A percentile compares a stretch with the other conserved stretches of the same genome.
Evolutionary conservation across 768 basidiomycete genomes (phyloP).

Genomic region (Postia placenta): DNA sequence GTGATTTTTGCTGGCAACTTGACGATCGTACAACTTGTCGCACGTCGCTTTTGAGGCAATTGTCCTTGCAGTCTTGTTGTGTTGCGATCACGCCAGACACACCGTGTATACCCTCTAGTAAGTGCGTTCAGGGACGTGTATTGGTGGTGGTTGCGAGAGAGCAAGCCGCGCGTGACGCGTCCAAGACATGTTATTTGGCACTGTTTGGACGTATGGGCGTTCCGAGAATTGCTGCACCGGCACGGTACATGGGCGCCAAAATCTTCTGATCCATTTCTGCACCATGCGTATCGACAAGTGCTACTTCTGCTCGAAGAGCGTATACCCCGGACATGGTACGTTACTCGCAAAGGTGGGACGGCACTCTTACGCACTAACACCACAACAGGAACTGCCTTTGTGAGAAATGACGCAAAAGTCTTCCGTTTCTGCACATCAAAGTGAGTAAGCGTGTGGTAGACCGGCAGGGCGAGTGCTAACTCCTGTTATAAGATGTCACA

Average conservation of each 20-base stretch:
- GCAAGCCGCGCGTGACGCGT: too few species aligned
- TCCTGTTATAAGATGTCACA: conserved; percentile 72
- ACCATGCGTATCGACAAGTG: conserved; percentile 95
- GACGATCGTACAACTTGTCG: too few species aligned
- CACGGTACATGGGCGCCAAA: not conserved
- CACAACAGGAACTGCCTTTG: conserved; percentile 78
- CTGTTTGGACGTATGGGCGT: conserved; percentile 7
- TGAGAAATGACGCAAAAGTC: conserved; percentile 96
- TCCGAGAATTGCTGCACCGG: not conserved
- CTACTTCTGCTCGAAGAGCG: conserved; percentile 95
- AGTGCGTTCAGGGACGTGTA: too few species aligned
- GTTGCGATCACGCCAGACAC: too few species aligned
- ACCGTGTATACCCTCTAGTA: too few species aligned
- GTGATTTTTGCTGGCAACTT: too few species aligned
- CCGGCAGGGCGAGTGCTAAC: conserved; percentile 3
- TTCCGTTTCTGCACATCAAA: conserved; percentile 98
- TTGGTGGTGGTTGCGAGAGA: too few species aligned
- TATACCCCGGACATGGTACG: conserved; percentile 94
- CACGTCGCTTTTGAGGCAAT: too few species aligned
- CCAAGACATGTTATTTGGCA: conserved; percentile 7
- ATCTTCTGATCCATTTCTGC: not conserved
- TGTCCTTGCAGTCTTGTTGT: too few species aligned
- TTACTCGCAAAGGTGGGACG: not conserved
- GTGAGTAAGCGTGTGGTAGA: conserved; percentile 40
- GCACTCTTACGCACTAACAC: conserved; percentile 1